Base-by-base conservation (phyloP, 2,329 filamentous ascomycete species). In the Xenoacremonium recifei region DNA sequence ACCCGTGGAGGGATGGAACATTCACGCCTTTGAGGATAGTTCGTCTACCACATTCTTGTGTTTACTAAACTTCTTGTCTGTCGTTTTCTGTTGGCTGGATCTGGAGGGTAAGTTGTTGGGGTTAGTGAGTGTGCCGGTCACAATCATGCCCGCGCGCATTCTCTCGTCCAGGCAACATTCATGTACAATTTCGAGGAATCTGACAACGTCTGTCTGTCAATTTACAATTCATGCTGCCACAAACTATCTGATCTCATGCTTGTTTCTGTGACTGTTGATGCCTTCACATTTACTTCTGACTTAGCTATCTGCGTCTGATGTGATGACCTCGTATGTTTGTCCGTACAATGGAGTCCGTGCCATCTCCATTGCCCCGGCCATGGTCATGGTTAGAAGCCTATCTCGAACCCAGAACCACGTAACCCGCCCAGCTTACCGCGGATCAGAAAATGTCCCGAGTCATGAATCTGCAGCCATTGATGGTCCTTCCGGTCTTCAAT, bases 41-140 rank as follows among this genome's bases (percentile, higher is more conserved):
- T 16, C 29, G 32, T 47, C 48, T 49, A 39, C 52, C 55, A 51
- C 51, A 57, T 67, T 66, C 60, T 64, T 65, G 64, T 65, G 61
- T 64, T 60, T 64, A 58, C 49, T 65, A 48, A 55, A 58, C 57
- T 60, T 52, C 54, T 50, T 64, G 51, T 49, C 54, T 63, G 61
- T 62, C 56, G 50, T 56, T 59, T 55, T 27, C 43, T 50, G 37
- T 54, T 58, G 55, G 47, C 48, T 51, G 51, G 47, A 51, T 50
- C 39, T 37, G 44, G n/a, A n/a, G n/a, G n/a, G n/a, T n/a, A n/a
- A 49, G 47, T 51, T 52, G 56, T 56, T 50, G 50, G 52, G 47
- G 53, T 51, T 49, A 50, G 49, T n/a, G 47, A 51, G 41, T 52
- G 61, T 63, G 61, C 61, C 48, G 61, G 61, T 50, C 61, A 62